Evolutionary conservation across 345 rosid genomes (phyloP), one percentile per base, ranked within the genome.

Genomic region (Dimocarpus longan): DNA sequence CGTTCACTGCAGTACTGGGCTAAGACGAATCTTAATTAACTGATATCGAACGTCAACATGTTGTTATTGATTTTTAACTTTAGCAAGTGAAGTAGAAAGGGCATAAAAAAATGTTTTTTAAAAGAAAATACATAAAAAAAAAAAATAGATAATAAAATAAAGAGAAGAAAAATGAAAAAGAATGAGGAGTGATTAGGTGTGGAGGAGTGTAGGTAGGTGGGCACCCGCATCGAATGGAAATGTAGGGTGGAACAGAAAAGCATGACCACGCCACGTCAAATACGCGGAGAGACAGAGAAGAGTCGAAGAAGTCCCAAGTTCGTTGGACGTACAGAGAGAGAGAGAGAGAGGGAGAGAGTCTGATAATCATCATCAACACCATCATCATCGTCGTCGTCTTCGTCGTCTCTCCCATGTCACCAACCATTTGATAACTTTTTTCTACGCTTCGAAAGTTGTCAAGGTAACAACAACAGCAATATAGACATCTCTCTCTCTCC

Each of bases 231-330:
- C 82, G 62, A 79, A 72, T 71, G 40, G 10, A 2, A 52, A 59
- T 21, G 39, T 32, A 57, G 28, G 13, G 16, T 32, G 37, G 26
- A 70, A 59, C 42, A 16, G 22, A 65, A 73, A 57, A 78, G 52
- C 44, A 15, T 19, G 68, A 22, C 46, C 26, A 74, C 72, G 67
- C 48, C 74, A 75, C 76, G 78, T 16, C 22, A 71, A 19, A 67
- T 50, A 73, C 72, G 73, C 43, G 69, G 66, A 77, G 83, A 21
- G 62, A 52, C 32, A 62, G 75, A 3, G 73, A 75, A 75, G 70
- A 43, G 68, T 50, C 8, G 65, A 37, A 63, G 59, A 26, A 73
- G 67, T 72, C 75, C 72, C 59, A 54, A 76, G 28, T 43, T 74
- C 73, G 22, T 60, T 52, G 68, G 79, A 62, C 76, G 28, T 13